Conservation (phyloP, 2,329 filamentous ascomycete genomes). For the Diaporthe citriasiana region DNA sequence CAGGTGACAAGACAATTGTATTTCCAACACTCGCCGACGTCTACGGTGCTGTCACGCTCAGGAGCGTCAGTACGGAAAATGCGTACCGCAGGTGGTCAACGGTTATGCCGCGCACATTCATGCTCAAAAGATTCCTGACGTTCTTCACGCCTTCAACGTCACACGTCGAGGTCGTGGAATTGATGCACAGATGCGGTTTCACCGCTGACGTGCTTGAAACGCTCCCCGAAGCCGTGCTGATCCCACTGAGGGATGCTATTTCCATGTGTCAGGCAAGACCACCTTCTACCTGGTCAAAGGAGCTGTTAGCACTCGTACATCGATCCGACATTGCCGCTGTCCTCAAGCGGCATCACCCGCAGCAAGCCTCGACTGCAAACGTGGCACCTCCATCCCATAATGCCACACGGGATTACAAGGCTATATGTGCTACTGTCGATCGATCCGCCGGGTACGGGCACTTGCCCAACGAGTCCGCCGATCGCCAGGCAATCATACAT, state of each 20-base stretch:
- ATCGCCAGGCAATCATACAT: constrained; percentile 84
- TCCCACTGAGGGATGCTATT: constrained; percentile 86
- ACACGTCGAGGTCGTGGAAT: constrained; percentile 77
- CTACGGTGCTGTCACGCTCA: constrained; percentile 56
- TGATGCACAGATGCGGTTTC: constrained; percentile 80
- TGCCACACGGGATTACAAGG: constrained; percentile 80
- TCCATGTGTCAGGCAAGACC: constrained; percentile 87
- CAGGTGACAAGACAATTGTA: constrained; percentile 52
- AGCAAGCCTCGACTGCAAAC: constrained; percentile 54
- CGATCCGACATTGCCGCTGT: constrained; percentile 84
- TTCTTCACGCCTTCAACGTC: constrained; percentile 66
- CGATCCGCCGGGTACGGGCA: constrained; percentile 31
- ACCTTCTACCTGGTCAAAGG: constrained; percentile 80
- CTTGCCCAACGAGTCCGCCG: constrained; percentile 70
- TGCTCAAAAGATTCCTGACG: constrained; percentile 78
- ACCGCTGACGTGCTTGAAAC: constrained; percentile 79
- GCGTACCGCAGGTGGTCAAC: constrained; percentile 59
- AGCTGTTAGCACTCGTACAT: constrained; percentile 81
- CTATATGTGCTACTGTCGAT: constrained; percentile 60
- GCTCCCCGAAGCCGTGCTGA: constrained; percentile 85
- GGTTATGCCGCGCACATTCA: constrained; percentile 76
- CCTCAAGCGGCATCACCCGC: constrained; percentile 63
- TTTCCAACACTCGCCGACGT: constrained; percentile 62
- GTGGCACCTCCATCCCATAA: constrained; percentile 72
- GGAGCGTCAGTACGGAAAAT: constrained; percentile 53